Percentiles rank a stretch among this genome's conserved stretches.
phyloP scores from a whole-genome alignment of 805 yeast genomes.

The Candida easanensis region DNA sequence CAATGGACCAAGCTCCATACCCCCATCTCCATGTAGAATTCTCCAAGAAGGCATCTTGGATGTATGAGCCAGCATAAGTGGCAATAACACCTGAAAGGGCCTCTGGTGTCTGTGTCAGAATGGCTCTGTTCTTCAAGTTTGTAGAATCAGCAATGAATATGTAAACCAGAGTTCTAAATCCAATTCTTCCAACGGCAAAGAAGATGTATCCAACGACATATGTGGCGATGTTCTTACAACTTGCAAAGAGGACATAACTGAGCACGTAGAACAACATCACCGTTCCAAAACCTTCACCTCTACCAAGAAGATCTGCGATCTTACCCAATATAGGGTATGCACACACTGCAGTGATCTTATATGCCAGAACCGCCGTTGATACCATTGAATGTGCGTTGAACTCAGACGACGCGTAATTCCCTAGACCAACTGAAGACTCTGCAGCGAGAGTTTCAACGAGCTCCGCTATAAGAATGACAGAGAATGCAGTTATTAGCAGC shows the following conservation, averaged over 20 bases:
- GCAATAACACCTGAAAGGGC: slow-evolving; percentile 27
- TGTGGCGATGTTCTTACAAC: slow-evolving; percentile 30
- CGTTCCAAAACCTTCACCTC: slow-evolving; percentile 35
- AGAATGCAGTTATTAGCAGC: too few relatives aligned
- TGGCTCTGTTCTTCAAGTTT: slow-evolving; percentile 34
- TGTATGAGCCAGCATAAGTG: slow-evolving; percentile 26
- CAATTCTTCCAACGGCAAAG: slow-evolving; percentile 36
- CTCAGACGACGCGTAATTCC: slow-evolving; percentile 32
- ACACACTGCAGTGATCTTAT: slow-evolving; percentile 34
- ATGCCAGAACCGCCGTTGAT: slow-evolving; percentile 35
- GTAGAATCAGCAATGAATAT: slow-evolving; percentile 37
- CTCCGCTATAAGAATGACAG: too few relatives aligned
- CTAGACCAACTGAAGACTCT: slow-evolving; percentile 24
- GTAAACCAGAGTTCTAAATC: slow-evolving; percentile 28
- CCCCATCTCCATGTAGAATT: slow-evolving; percentile 47
- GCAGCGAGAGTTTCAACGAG: slow-evolving; percentile 28
- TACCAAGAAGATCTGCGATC: slow-evolving; percentile 35
- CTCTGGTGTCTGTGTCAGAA: slow-evolving; percentile 35
- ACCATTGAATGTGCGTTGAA: slow-evolving; percentile 36
- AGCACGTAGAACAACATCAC: slow-evolving; percentile 29
- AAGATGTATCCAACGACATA: slow-evolving; percentile 34
- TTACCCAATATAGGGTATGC: slow-evolving; percentile 37
- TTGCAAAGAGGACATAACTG: slow-evolving; percentile 34
- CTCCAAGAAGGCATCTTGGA: slow-evolving; percentile 29
- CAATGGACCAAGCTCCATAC: slow-evolving; percentile 43